phyloP scores from a whole-genome alignment of 2,329 filamentous ascomycete genomes.

The Capronia epimyces region DNA sequence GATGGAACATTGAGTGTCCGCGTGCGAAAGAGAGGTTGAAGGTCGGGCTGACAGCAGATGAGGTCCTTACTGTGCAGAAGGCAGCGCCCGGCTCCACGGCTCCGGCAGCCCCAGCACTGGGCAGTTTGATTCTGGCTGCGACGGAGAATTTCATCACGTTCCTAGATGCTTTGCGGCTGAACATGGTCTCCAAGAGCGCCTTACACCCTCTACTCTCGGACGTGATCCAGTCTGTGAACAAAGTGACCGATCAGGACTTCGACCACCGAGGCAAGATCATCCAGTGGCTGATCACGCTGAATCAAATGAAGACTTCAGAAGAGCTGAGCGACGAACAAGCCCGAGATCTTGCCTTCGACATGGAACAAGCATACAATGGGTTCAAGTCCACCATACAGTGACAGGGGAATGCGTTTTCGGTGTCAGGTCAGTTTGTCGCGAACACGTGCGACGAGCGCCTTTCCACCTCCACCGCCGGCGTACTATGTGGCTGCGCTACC shows the following conservation, averaged over 20 bases:
- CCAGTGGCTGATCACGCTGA: slow-evolving; percentile 93
- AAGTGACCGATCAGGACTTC: slow-evolving; percentile 91
- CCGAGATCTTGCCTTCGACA: slow-evolving; percentile 83
- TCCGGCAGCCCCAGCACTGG: slow-evolving; percentile 39
- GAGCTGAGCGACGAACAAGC: slow-evolving; percentile 83
- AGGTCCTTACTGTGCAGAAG: slow-evolving; percentile 37
- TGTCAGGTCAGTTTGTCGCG: too few species aligned
- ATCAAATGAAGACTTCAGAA: slow-evolving; percentile 95
- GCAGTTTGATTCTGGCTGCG: slow-evolving; percentile 72
- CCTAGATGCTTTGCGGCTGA: slow-evolving; percentile 86
- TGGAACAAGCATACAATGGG: slow-evolving; percentile 87
- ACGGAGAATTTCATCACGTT: slow-evolving; percentile 99
- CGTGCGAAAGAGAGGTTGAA: slow-evolving; percentile 87
- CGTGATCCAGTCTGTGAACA: slow-evolving; percentile 94
- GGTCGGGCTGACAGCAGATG: slow-evolving; percentile 74
- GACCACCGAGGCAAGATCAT: slow-evolving; percentile 95
- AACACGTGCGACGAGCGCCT: too few species aligned
- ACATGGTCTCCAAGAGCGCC: slow-evolving; percentile 88
- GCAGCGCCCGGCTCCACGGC: slow-evolving; percentile 32
- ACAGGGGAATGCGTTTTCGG: slow-evolving; percentile 3
- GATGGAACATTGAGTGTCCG: slow-evolving; percentile 92
- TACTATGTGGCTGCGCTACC: too few species aligned
- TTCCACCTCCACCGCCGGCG: too few species aligned
- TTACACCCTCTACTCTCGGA: slow-evolving; percentile 92
- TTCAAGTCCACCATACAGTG: slow-evolving; percentile 69